Evolutionary conservation across 225 moss, liverwort and hornwort species (phyloP), one percentile per base, ranked within the genome.

Genomic region (Polytrichum formosum): DNA sequence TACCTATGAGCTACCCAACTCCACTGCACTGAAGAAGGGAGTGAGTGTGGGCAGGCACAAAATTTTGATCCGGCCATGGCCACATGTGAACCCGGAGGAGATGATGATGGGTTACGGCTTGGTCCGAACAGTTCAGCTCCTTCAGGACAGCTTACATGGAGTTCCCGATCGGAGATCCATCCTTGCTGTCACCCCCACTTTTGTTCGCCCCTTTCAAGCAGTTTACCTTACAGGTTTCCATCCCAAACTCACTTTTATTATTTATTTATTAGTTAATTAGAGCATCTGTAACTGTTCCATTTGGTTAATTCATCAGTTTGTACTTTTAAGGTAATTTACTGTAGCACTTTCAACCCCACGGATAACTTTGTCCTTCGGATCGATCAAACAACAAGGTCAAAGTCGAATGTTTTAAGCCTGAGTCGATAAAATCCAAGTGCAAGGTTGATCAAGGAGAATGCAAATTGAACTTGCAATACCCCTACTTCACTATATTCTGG

Each of bases 31-130:
- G 46, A 82, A 88, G 64, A 82, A 75, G 64, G 75, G 88, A 64
- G 88, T 88, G 54, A 79, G 80, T 70, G 88, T 88, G 27, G 88
- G 88, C 53, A 77, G 85, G 28, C 88, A 88, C 61, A 73, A 72
- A 6, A 88, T 88, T 65, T 73, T 88, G 75, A 73, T 88, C 55
- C 81, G 88, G 59, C 80, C 82, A 64, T 83, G 82, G 82, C 85
- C 88, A n/a, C 82, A 88, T 78, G 85, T 85, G 28, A 82, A 88
- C 72, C 82, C 85, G 5, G 66, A 70, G 7, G 82, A 88, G 35
- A 75, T 80, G 30, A 73, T 88, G 80, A 55, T 65, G 71, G 88
- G 85, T 29, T 76, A 83, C 33, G 68, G 70, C 63, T 73, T 85
- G 18, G 75, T 88, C 33, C 53, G 73, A 13, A 75, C 82, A 55